Percentiles rank a stretch among this genome's conserved stretches.
These are phyloP conservation scores for Aspergillus chevalieri DNA, from an alignment of 2,329 filamentous ascomycete genomes.

Conservation along the genomic window DNA sequence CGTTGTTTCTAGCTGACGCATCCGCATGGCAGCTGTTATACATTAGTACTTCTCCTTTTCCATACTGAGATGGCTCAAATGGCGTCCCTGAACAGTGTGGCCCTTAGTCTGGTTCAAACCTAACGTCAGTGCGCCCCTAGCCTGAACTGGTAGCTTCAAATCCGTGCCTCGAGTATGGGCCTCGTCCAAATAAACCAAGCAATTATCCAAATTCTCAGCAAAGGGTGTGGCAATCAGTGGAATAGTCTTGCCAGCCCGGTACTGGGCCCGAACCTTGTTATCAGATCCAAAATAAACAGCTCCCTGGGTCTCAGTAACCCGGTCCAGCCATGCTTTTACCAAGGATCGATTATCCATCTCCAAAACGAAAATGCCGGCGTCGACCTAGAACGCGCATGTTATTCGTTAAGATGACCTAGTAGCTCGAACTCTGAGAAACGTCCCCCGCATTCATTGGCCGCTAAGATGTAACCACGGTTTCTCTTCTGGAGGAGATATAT, in stretches of 20 bases:
- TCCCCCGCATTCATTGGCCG: conserved; percentile 19
- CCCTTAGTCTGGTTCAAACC: conserved; percentile 56
- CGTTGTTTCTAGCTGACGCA: conserved; percentile 53
- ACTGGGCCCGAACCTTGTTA: conserved; percentile 44
- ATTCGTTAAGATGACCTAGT: conserved; percentile 32
- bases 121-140: conserved; percentile 51
- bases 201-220: conserved; percentile 46
- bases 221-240: conserved; percentile 53
- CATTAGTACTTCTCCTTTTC: neutral
- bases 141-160: conserved; percentile 46
- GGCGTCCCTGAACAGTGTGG: conserved; percentile 51
- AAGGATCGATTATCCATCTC: conserved; percentile 53
- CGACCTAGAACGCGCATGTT: conserved; percentile 55
- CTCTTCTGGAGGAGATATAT: conserved; percentile 50
- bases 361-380: conserved; percentile 59
- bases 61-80: neutral
- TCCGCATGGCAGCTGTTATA: conserved; percentile 55
- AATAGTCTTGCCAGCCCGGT: conserved; percentile 29
- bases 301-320: conserved; percentile 41
- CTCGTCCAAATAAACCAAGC: conserved; percentile 56
- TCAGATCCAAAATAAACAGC: conserved; percentile 50
- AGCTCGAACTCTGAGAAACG: conserved; percentile 45
- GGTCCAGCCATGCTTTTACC: conserved; percentile 46
- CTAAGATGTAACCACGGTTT: conserved; percentile 45
- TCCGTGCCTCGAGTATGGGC: conserved; percentile 58